Percentiles rank a stretch among this genome's conserved stretches.
phyloP scores from a whole-genome alignment of 1,284 basidiomycete genomes.

The Ceratobasidium sp. region DNA sequence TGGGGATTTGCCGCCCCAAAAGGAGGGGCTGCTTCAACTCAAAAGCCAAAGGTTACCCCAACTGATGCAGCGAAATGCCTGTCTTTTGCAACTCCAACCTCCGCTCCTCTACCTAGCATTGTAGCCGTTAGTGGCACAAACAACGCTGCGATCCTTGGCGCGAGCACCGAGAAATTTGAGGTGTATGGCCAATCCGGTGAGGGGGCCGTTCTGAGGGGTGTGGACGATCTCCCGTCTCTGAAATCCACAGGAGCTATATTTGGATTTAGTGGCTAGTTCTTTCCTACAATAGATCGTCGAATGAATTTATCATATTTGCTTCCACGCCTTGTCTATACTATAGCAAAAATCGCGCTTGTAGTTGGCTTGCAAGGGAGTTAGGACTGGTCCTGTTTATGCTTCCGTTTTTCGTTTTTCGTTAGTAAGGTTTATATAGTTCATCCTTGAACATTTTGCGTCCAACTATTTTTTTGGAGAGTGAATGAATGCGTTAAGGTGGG shows the following conservation, averaged over 20 bases:
- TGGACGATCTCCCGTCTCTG: constrained; percentile 24
- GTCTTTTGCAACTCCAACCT: constrained; percentile 15
- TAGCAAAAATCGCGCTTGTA: constrained; percentile 2
- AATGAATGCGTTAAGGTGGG: too few relatives aligned
- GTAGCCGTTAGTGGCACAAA: neutral
- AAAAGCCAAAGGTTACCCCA: constrained; percentile 29
- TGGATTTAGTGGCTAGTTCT: constrained; percentile 7
- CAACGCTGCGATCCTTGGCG: neutral
- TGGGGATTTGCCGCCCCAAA: constrained; percentile 36
- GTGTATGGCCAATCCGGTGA: constrained; percentile 11
- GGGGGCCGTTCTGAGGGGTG: constrained; percentile 15
- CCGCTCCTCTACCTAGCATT: constrained; percentile 29
- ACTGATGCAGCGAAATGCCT: constrained; percentile 32
- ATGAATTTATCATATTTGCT: neutral
- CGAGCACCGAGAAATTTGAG: constrained; percentile 4
- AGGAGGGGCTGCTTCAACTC: constrained; percentile 22
- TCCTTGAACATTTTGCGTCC: too few relatives aligned
- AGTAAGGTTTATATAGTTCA: too few relatives aligned
- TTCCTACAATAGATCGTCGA: neutral
- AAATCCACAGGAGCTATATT: constrained; percentile 18
- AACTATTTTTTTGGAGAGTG: too few relatives aligned
- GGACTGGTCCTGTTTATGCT: too few relatives aligned
- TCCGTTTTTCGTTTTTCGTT: too few relatives aligned
- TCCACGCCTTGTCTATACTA: neutral
- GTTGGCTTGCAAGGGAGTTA: too few relatives aligned